Conservation (phyloP, 2,329 filamentous ascomycete genomes). For the Fusarium penzigii region DNA sequence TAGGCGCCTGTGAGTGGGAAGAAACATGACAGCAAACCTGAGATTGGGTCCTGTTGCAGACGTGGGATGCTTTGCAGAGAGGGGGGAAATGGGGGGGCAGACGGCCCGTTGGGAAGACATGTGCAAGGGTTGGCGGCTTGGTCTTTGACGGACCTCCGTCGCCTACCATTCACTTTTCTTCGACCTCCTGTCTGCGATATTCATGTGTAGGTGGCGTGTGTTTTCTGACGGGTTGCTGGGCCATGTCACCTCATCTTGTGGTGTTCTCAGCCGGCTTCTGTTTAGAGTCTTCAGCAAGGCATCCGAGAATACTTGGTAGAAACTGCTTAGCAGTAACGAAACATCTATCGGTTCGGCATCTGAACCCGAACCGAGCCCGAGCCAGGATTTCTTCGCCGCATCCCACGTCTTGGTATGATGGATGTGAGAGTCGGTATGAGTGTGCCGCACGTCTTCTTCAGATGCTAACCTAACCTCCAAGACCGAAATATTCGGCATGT, state of each 20-base stretch:
- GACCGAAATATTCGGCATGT: not conserved
- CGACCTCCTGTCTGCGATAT: not conserved
- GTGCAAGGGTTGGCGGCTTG: not conserved
- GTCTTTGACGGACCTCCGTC: not conserved
- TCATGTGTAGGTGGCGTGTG: not conserved
- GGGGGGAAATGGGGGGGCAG: not conserved
- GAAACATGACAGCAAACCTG: not conserved
- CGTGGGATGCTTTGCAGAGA: not conserved
- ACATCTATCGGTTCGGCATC: not conserved
- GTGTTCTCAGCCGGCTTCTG: not conserved
- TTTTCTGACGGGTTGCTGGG: not conserved
- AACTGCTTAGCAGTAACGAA: not conserved
- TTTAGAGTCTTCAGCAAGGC: not conserved
- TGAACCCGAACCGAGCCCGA: not conserved
- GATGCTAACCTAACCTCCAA: not conserved
- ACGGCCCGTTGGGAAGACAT: not conserved
- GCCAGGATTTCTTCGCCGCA: not conserved
- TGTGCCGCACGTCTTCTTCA: too few species aligned
- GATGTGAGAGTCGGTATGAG: too few species aligned
- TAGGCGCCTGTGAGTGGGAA: not conserved
- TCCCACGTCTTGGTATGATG: not conserved
- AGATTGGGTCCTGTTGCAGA: not conserved
- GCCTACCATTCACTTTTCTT: not conserved
- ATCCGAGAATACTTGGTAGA: not conserved
- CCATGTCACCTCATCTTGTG: not conserved